Evolutionary conservation across 1,139 yeast genomes (phyloP).

Genomic region (Protomyces lactucae-debilis): DNA sequence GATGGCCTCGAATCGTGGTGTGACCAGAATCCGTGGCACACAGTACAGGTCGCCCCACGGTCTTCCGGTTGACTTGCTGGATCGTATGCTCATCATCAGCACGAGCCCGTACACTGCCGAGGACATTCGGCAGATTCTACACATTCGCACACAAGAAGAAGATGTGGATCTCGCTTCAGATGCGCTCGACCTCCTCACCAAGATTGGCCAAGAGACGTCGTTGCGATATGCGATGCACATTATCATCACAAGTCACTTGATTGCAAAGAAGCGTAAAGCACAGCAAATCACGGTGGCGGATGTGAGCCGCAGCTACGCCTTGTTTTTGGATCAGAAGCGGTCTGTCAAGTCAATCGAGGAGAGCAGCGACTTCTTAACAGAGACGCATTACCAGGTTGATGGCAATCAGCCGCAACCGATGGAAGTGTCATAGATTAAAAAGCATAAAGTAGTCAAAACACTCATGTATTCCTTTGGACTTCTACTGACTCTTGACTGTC

Average conservation of each 20-base stretch:
- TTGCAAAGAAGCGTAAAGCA: constrained; percentile 75
- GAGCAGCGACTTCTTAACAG: constrained; percentile 1
- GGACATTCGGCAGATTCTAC: constrained; percentile 78
- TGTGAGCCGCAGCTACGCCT: constrained; percentile 77
- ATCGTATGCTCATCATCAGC: constrained; percentile 87
- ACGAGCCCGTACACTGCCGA: constrained; percentile 71
- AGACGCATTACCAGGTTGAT: not conserved
- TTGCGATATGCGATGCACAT: constrained; percentile 89
- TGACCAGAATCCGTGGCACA: constrained; percentile 88
- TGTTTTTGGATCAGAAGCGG: constrained; percentile 83
- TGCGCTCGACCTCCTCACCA: constrained; percentile 83
- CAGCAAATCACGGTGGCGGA: constrained; percentile 70
- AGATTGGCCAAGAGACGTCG: constrained; percentile 88
- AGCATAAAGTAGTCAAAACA: not conserved
- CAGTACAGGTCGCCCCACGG: constrained; percentile 95
- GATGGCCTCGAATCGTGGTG: constrained; percentile 97
- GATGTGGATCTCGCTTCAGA: constrained; percentile 81
- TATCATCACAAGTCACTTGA: constrained; percentile 81
- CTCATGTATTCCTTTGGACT: not conserved
- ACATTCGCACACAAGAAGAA: constrained; percentile 93
- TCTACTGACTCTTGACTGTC: not conserved
- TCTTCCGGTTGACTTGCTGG: constrained; percentile 86
- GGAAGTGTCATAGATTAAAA: not conserved
- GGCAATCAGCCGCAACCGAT: not conserved
- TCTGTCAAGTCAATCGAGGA: constrained; percentile 68